Percentiles rank a stretch among this genome's conserved stretches.
Conservation (phyloP, 2,329 filamentous ascomycete genomes). For the Aspergillus pseudotamarii region DNA sequence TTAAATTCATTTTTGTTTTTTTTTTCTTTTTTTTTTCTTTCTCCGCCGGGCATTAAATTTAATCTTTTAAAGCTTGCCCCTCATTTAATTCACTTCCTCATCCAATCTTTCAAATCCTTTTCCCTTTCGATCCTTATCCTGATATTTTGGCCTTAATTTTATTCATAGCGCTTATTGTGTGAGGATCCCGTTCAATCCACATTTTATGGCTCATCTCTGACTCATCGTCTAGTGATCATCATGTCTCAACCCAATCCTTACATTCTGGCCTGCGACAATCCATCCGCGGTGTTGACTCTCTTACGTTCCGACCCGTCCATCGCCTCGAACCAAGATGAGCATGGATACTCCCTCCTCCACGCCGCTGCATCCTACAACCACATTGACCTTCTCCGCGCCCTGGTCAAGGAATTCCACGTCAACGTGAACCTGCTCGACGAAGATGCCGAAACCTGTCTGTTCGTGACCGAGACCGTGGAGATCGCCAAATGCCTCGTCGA, state of each 20-base stretch:
- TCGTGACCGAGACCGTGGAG: constrained; percentile 80
- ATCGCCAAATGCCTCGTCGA: constrained; percentile 80
- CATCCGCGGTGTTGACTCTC: constrained; percentile 70
- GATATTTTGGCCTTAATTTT: neutral
- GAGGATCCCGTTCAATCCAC: no score
- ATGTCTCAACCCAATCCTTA: constrained; percentile 62
- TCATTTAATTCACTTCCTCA: neutral
- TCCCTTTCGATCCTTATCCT: neutral
- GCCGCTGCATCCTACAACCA: constrained; percentile 93
- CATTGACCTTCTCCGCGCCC: constrained; percentile 71
- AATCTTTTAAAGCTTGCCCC: neutral
- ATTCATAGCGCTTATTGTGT: neutral
- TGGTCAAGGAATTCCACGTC: constrained; percentile 76
- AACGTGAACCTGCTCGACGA: constrained; percentile 83
- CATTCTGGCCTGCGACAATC: constrained; percentile 80
- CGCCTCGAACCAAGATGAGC: constrained; percentile 78
- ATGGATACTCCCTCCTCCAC: constrained; percentile 93
- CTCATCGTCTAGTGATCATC: constrained; percentile 9
- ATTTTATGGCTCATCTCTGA: constrained; percentile 7
- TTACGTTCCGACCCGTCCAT: constrained; percentile 74
- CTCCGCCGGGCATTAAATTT: neutral
- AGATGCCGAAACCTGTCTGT: constrained; percentile 91
- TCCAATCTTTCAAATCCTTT: neutral
- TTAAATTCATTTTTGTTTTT: neutral
- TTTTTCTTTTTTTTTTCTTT: neutral